phyloP scores from a whole-genome alignment of 768 basidiomycete species.

The Russula griseocarnosa region DNA sequence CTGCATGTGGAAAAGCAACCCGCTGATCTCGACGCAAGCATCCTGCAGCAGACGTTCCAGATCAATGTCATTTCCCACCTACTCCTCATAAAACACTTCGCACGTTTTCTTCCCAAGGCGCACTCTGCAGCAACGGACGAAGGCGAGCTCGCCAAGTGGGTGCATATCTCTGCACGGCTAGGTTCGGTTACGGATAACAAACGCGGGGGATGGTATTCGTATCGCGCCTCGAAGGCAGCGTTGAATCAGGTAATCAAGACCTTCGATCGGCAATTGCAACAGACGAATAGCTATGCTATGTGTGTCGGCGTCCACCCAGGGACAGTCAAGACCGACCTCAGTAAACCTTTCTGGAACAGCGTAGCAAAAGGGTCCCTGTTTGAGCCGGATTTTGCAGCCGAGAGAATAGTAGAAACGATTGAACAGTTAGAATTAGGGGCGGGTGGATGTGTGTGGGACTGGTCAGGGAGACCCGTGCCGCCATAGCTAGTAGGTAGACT shows the following conservation, averaged over 20 bases:
- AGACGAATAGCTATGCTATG: constrained; percentile 46
- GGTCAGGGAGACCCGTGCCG: constrained; percentile 49
- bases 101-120: constrained; percentile 48
- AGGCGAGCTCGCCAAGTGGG: constrained; percentile 48
- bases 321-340: constrained; percentile 57
- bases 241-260: constrained; percentile 61
- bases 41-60: constrained; percentile 46
- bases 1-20: constrained; percentile 54
- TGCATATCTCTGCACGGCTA: constrained; percentile 56
- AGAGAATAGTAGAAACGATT: constrained; percentile 46
- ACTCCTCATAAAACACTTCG: constrained; percentile 59
- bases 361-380: constrained; percentile 41
- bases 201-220: constrained; percentile 60
- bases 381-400: constrained; percentile 49
- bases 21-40: constrained; percentile 43
- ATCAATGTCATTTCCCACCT: constrained; percentile 59
- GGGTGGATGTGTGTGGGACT: constrained; percentile 56
- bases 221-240: constrained; percentile 58
- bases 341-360: constrained; percentile 50
- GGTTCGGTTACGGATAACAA: constrained; percentile 57
- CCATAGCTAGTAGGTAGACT: constrained; percentile 28
- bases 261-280: constrained; percentile 51
- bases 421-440: constrained; percentile 39
- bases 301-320: constrained; percentile 57
- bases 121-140: neutral